phyloP scores from a whole-genome alignment of 2,329 filamentous ascomycete genomes.

The Tolypocladium tropicale region DNA sequence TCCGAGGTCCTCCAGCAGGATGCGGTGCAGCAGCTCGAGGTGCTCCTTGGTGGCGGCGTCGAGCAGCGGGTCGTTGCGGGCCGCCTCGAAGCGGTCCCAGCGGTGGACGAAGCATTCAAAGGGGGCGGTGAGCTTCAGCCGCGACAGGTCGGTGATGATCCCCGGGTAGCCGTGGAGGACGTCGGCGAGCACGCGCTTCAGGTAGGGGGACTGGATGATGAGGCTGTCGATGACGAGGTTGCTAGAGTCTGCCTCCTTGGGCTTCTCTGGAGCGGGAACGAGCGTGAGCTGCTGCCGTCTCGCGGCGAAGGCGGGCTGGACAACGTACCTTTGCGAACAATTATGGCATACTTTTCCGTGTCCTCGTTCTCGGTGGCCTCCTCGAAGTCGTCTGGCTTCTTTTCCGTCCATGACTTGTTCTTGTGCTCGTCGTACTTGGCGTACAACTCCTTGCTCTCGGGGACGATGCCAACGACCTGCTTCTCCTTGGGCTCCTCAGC shows the following conservation, averaged over 20 bases:
- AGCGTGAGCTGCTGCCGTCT: background rate
- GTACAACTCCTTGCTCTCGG: slow-evolving; percentile 32
- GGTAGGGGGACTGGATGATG: slow-evolving; percentile 50
- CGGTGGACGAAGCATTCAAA: slow-evolving; percentile 58
- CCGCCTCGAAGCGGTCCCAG: slow-evolving; percentile 39
- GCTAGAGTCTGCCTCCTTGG: slow-evolving; percentile 45
- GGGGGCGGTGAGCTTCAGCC: slow-evolving; percentile 48
- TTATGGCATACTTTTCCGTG: slow-evolving; percentile 49
- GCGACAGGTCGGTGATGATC: slow-evolving; percentile 46
- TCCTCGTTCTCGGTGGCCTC: slow-evolving; percentile 50
- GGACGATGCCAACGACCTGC: slow-evolving; percentile 23
- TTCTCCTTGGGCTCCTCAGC: slow-evolving; percentile 7
- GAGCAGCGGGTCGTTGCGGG: slow-evolving; percentile 27
- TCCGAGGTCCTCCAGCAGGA: slow-evolving; percentile 39
- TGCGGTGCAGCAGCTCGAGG: slow-evolving; percentile 32
- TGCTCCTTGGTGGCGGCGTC: slow-evolving; percentile 34
- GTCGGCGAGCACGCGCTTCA: slow-evolving; percentile 45
- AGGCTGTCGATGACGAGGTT: slow-evolving; percentile 53
- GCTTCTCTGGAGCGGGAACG: slow-evolving; percentile 14
- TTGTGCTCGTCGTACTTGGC: slow-evolving; percentile 35
- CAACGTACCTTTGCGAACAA: slow-evolving; percentile 39
- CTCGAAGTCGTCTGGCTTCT: slow-evolving; percentile 41
- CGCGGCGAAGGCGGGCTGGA: too few relatives aligned
- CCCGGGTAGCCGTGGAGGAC: slow-evolving; percentile 50
- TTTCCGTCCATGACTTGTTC: slow-evolving; percentile 43